A percentile compares a stretch with the other conserved stretches of the same genome.
Evolutionary conservation across 805 yeast species (phyloP).

Genomic region (Barnettozyma populi): DNA sequence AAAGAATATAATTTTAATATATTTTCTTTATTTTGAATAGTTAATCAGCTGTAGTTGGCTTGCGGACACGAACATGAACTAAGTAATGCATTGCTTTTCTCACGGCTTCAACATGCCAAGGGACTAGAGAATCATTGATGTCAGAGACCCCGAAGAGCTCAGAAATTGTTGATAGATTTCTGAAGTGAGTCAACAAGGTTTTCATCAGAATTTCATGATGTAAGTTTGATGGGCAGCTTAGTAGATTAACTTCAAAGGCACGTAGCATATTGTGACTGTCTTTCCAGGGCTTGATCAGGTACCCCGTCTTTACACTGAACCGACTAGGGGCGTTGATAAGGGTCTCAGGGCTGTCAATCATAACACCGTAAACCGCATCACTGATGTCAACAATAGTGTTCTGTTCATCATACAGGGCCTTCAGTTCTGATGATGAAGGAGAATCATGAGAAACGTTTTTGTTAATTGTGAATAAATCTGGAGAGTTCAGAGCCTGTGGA

Average conservation of each 20-base stretch:
- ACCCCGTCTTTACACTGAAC: constrained; percentile 67
- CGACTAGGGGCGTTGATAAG: constrained; percentile 66
- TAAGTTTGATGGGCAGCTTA: constrained; percentile 71
- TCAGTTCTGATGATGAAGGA: constrained; percentile 10
- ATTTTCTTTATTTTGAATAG: too few relatives aligned
- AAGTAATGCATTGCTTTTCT: constrained; percentile 52
- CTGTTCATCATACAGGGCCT: constrained; percentile 6
- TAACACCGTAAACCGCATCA: constrained; percentile 49
- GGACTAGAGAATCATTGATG: constrained; percentile 40
- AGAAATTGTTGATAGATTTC: constrained; percentile 42
- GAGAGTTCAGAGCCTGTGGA: constrained; percentile 24
- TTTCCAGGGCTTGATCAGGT: constrained; percentile 41
- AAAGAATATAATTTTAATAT: too few relatives aligned
- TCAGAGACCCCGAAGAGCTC: constrained; percentile 33
- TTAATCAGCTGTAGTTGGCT: neutral
- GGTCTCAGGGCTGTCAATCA: constrained; percentile 58
- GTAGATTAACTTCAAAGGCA: constrained; percentile 56
- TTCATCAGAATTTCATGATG: constrained; percentile 49
- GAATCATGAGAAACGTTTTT: constrained; percentile 15
- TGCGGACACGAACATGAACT: constrained; percentile 50
- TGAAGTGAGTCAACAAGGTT: constrained; percentile 53
- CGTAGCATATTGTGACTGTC: constrained; percentile 26
- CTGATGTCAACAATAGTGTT: constrained; percentile 40
- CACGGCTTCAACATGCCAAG: constrained; percentile 74
- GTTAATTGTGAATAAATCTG: constrained; percentile 21